Conservation (phyloP, 2,329 filamentous ascomycete species). For the Septoria petroselini region DNA sequence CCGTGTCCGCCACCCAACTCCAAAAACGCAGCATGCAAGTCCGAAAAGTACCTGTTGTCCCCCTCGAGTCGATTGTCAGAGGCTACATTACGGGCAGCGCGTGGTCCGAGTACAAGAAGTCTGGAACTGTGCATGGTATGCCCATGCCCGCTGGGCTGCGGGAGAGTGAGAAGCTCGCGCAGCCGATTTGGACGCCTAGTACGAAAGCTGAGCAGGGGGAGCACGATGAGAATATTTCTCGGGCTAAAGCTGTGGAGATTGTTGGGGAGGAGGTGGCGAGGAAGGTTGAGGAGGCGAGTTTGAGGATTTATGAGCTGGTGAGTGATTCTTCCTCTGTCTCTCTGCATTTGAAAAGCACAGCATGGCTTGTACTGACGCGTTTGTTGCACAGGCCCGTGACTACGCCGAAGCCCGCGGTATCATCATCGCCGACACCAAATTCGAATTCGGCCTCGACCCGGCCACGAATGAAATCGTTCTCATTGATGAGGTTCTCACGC, state of each 20-base stretch:
- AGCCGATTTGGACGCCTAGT: conserved; percentile 72
- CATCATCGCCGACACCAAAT: conserved; percentile 75
- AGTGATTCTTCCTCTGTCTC: conserved; percentile 25
- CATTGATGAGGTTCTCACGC: conserved; percentile 82
- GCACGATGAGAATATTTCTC: conserved; percentile 83
- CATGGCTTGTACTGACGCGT: neutral
- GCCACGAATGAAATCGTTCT: conserved; percentile 66
- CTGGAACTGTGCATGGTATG: conserved; percentile 77
- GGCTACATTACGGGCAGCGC: conserved; percentile 86
- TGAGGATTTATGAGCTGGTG: conserved; percentile 61
- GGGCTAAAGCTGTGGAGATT: conserved; percentile 60
- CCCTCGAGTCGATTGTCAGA: conserved; percentile 80
- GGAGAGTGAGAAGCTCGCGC: conserved; percentile 67
- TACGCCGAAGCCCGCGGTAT: conserved; percentile 66
- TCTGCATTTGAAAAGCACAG: too few relatives aligned
- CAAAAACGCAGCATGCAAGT: conserved; percentile 74
- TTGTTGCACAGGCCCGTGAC: conserved; percentile 51
- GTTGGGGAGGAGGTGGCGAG: conserved; percentile 63
- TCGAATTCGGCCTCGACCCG: conserved; percentile 67
- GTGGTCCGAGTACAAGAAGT: conserved; percentile 72
- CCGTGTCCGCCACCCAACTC: conserved; percentile 45
- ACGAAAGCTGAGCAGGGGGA: conserved; percentile 79
- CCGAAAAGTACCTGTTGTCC: conserved; percentile 68
- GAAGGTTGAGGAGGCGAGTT: conserved; percentile 62
- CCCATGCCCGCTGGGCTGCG: conserved; percentile 63